These are phyloP conservation scores for Lentinula raphanica DNA, from an alignment of 768 basidiomycete species.

Conservation along the genomic window DNA sequence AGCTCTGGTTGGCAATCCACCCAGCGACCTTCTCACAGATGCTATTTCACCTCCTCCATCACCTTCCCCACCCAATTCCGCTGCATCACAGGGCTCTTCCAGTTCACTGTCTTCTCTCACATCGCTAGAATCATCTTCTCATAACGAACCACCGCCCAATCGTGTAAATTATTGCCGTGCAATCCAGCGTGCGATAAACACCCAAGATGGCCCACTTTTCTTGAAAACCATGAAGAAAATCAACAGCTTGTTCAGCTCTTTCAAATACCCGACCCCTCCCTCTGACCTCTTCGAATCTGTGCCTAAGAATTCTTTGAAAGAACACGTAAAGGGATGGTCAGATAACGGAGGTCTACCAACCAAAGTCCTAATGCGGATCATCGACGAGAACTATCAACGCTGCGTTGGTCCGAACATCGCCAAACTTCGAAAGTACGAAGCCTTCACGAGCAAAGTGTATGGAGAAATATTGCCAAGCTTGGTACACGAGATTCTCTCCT, in stretches of 20 bases:
- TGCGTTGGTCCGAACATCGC: constrained; percentile 88
- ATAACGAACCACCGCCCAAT: constrained; percentile 11
- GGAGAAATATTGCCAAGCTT: constrained; percentile 86
- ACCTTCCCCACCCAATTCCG: constrained; percentile 32
- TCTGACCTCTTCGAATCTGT: constrained; percentile 48
- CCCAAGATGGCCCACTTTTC: constrained; percentile 69
- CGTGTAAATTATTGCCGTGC: constrained; percentile 44
- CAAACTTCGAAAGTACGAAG: constrained; percentile 71
- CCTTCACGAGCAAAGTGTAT: constrained; percentile 82
- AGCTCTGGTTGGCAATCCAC: constrained; percentile 61
- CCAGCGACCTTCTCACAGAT: constrained; percentile 41
- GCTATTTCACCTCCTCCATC: constrained; percentile 29
- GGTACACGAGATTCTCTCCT: constrained; percentile 63
- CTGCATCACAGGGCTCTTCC: constrained; percentile 18
- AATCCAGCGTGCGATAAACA: constrained; percentile 65
- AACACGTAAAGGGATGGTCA: constrained; percentile 45
- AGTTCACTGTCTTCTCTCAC: constrained; percentile 2
- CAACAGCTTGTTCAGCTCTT: constrained; percentile 52
- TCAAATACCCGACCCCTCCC: constrained; percentile 58
- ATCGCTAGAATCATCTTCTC: constrained; percentile 10
- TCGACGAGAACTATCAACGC: constrained; percentile 91
- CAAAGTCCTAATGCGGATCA: constrained; percentile 65
- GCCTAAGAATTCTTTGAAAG: constrained; percentile 44
- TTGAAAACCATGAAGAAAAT: constrained; percentile 54
- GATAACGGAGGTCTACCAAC: constrained; percentile 48